A percentile compares a stretch with the other conserved stretches of the same genome.
Conservation (phyloP, 805 yeast species). For the Candida ipomoeae region DNA sequence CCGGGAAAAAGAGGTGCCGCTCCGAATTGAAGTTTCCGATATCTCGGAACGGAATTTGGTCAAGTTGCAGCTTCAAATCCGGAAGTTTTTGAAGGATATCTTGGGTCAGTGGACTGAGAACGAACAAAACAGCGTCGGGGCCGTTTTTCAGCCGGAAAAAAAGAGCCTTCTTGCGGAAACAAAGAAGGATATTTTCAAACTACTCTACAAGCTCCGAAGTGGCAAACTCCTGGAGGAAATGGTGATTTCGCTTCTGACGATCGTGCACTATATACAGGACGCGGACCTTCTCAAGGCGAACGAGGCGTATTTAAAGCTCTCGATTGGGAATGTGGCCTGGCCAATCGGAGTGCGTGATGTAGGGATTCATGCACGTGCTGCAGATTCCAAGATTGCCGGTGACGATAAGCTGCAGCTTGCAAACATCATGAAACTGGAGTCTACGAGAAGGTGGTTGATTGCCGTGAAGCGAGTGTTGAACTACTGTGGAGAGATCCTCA, state of each 20-base stretch:
- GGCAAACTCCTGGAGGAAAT: conserved; percentile 40
- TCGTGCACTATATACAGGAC: conserved; percentile 57
- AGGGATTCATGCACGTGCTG: conserved; percentile 74
- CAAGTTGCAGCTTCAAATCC: conserved; percentile 36
- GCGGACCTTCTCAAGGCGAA: conserved; percentile 49
- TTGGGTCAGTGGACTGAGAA: conserved; percentile 40
- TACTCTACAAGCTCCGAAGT: conserved; percentile 40
- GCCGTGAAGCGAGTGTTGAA: conserved; percentile 68
- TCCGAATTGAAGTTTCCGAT: conserved; percentile 24
- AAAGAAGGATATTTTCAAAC: conserved; percentile 45
- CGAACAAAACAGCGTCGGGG: not conserved
- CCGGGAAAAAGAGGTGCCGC: conserved; percentile 20
- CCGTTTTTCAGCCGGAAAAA: not conserved
- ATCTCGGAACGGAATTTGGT: conserved; percentile 23
- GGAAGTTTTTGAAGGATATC: conserved; percentile 46
- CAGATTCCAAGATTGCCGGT: conserved; percentile 54
- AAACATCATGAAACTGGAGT: conserved; percentile 75
- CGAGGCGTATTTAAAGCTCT: conserved; percentile 67
- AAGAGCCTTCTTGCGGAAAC: conserved; percentile 27
- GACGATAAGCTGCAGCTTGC: conserved; percentile 43
- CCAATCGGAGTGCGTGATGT: conserved; percentile 81
- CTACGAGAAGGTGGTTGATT: conserved; percentile 71
- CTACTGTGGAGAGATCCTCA: conserved; percentile 10
- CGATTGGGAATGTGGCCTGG: conserved; percentile 89
- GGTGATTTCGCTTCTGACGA: conserved; percentile 54